phyloP scores from a whole-genome alignment of 139 green algal genomes.

The Edaphochlamys debaryana region DNA sequence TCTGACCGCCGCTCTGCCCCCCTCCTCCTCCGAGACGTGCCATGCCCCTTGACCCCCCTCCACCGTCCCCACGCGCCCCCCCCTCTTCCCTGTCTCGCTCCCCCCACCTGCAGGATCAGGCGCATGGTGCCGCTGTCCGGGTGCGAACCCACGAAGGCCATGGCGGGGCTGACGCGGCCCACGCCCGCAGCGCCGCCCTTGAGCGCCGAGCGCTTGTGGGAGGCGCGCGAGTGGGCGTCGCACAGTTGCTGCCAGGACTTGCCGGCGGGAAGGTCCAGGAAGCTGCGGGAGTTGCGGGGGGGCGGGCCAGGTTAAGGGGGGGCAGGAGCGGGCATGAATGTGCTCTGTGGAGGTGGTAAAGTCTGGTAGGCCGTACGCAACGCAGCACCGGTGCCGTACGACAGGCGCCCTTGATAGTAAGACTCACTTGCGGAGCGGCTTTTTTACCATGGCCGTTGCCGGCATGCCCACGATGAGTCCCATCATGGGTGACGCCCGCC shows the following conservation, averaged over 20 bases:
- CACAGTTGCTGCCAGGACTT: neutral
- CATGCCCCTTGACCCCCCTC: too few relatives aligned
- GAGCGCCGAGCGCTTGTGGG: conserved; percentile 4
- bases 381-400: too few relatives aligned
- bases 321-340: too few relatives aligned
- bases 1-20: too few relatives aligned
- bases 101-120: conserved; percentile 29
- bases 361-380: neutral
- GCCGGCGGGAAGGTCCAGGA: conserved; percentile 13
- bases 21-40: too few relatives aligned
- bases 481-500: conserved; percentile 4
- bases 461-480: conserved; percentile 36
- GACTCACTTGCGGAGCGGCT: conserved; percentile 34
- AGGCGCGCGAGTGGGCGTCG: neutral
- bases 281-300: neutral
- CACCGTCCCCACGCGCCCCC: too few relatives aligned
- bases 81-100: too few relatives aligned
- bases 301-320: too few relatives aligned
- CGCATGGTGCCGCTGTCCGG: conserved; percentile 46
- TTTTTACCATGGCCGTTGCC: neutral
- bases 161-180: neutral
- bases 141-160: conserved; percentile 41
- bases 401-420: neutral
- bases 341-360: neutral
- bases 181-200: neutral